These are phyloP conservation scores for Marasmius tenuissimus DNA, from an alignment of 1,284 basidiomycete genomes.

Conservation along the genomic window DNA sequence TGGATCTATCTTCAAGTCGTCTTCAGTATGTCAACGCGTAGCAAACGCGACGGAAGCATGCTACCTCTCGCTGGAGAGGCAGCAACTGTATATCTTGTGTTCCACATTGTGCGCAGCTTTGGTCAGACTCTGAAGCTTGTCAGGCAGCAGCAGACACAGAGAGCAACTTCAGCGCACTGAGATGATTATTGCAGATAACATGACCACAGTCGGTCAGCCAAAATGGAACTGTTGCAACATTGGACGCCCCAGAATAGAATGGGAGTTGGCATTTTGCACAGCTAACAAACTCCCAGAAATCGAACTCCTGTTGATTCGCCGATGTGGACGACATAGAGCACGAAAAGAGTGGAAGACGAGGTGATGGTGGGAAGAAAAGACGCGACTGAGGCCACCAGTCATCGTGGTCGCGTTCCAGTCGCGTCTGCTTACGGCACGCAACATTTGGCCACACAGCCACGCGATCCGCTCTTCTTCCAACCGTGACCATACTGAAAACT, in stretches of 20 bases:
- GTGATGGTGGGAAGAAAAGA: no score
- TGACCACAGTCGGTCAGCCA: conserved; percentile 86
- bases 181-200: conserved; percentile 77
- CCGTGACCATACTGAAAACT: neutral
- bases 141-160: neutral
- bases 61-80: conserved; percentile 70
- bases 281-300: conserved; percentile 78
- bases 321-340: conserved; percentile 36
- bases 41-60: conserved; percentile 16
- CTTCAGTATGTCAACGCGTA: neutral
- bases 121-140: conserved; percentile 55
- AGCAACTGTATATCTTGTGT: conserved; percentile 62
- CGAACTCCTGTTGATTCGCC: conserved; percentile 38
- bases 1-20: conserved; percentile 55
- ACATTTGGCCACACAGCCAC: neutral
- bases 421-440: neutral
- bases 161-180: conserved; percentile 53
- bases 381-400: no score
- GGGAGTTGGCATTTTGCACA: conserved; percentile 69
- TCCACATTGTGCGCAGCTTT: conserved; percentile 69
- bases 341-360: neutral
- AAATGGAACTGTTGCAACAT: conserved; percentile 63
- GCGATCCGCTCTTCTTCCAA: neutral
- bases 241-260: conserved; percentile 44
- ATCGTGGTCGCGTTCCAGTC: no score